phyloP scores from a whole-genome alignment of 129 eudicot species.

The Lonicera japonica region DNA sequence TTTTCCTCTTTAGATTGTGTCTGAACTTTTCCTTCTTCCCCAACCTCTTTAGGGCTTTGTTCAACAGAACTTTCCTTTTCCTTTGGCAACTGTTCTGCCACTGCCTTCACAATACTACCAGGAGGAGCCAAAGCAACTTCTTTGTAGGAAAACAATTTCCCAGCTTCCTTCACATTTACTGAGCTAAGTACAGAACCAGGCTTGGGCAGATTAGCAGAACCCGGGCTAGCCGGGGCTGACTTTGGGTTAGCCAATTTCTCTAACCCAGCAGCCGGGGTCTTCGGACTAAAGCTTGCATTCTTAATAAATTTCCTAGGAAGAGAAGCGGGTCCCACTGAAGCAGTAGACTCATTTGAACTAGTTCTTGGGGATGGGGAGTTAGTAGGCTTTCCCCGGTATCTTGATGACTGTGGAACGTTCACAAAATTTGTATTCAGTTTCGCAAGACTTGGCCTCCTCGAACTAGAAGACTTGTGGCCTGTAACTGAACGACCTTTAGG shows the following conservation, averaged over 20 bases:
- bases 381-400: constrained; percentile 47
- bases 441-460: constrained; percentile 66
- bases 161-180: constrained; percentile 63
- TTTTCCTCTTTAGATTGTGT: constrained; percentile 20
- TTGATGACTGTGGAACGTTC: constrained; percentile 44
- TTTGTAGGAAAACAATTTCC: constrained; percentile 88
- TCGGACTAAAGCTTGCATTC: constrained; percentile 70
- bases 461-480: constrained; percentile 62
- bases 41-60: constrained; percentile 15
- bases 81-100: constrained; percentile 49
- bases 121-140: constrained; percentile 98
- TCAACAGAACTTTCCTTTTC: constrained; percentile 43
- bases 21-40: constrained; percentile 19
- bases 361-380: constrained; percentile 55
- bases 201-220: constrained; percentile 43
- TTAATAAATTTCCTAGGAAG: constrained; percentile 48
- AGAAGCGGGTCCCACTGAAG: constrained; percentile 38
- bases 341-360: constrained; percentile 33
- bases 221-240: constrained; percentile 66
- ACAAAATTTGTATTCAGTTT: constrained; percentile 65
- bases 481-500: constrained; percentile 59
- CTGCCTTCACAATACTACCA: constrained; percentile 87
- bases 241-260: constrained; percentile 44
- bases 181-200: constrained; percentile 47
- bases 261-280: constrained; percentile 29